Evolutionary conservation across 352 stramenopile genomes (phyloP), one percentile per base, ranked within the genome.

Genomic region (Saprolegnia diclina): DNA sequence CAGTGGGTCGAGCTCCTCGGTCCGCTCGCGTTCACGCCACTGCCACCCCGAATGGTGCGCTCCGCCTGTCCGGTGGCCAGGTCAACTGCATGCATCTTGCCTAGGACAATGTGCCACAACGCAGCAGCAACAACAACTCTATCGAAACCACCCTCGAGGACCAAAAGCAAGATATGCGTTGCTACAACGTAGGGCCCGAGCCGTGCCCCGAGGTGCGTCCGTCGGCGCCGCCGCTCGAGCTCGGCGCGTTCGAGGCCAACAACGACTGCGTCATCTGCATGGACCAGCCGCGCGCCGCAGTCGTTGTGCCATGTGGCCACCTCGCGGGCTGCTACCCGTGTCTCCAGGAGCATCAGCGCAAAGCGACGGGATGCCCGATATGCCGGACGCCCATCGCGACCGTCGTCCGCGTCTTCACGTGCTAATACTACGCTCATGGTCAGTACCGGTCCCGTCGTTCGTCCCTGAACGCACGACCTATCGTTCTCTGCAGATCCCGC

Each of bases 281-380:
- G 65, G 74, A 79, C 35, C 70, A 72, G 13, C 38, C 65, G 53
- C 73, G 80, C 6, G 75, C 85, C 59, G 79, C 80, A 37, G 76
- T 85, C 18, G 85, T 79, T 57, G 73, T 81, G 16, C 80, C 79
- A 24, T 88, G 79, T 26, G 80, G 80, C 6, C 80, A 88, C 71
- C 71, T 81, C 40, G 77, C 79, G 0, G 79, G 76, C 11, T 88
- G 80, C 50, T 65, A 76, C 56, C 22, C 56, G 0, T 88, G 80
- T 26, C 71, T 88, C 56, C 56, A 67, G 11, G 73, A 50, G 22
- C 75, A 82, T 26, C 80, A 81, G 67, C 71, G 67, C 18, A 56
- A 71, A 40, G 66, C 42, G 42, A 67, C 73, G n/a, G 65, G 54
- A 19, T 88, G 80, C 42, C 79, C 80, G 13, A 81, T 81, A 21